Percentiles rank a stretch among this genome's conserved stretches.
These are phyloP conservation scores for Tulasnella sp. DNA, from an alignment of 768 basidiomycete species.

Conservation along the genomic window DNA sequence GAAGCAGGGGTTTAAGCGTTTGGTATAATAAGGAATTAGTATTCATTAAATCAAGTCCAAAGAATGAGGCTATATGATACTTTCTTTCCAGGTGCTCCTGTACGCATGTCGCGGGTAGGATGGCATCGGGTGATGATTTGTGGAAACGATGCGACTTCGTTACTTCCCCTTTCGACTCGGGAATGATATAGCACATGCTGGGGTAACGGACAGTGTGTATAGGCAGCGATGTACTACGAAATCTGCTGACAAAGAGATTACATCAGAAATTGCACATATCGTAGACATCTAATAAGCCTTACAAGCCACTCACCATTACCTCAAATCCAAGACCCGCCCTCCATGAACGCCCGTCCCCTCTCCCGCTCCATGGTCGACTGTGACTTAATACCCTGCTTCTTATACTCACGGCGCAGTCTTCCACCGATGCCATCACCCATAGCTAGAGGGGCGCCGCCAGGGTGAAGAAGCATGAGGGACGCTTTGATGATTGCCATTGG, in stretches of 20 bases:
- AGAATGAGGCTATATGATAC: not conserved
- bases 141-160: no score
- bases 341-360: constrained; percentile 66
- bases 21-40: not conserved
- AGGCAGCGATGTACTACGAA: not conserved
- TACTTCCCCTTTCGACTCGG: not conserved
- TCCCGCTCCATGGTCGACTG: constrained; percentile 69
- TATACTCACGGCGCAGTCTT: constrained; percentile 55
- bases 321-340: constrained; percentile 41
- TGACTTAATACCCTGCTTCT: constrained; percentile 60
- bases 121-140: no score
- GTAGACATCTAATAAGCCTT: not conserved
- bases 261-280: not conserved
- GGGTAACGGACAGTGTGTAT: not conserved
- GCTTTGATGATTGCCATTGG: constrained; percentile 79
- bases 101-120: no score
- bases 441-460: constrained; percentile 65
- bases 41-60: not conserved
- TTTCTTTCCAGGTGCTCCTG: not conserved
- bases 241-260: not conserved
- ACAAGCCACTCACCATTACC: not conserved
- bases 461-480: constrained; percentile 69
- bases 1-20: not conserved
- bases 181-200: not conserved
- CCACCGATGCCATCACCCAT: constrained; percentile 82